Conservation (phyloP, 2,329 filamentous ascomycete genomes). For the Botrytis pseudocinerea region DNA sequence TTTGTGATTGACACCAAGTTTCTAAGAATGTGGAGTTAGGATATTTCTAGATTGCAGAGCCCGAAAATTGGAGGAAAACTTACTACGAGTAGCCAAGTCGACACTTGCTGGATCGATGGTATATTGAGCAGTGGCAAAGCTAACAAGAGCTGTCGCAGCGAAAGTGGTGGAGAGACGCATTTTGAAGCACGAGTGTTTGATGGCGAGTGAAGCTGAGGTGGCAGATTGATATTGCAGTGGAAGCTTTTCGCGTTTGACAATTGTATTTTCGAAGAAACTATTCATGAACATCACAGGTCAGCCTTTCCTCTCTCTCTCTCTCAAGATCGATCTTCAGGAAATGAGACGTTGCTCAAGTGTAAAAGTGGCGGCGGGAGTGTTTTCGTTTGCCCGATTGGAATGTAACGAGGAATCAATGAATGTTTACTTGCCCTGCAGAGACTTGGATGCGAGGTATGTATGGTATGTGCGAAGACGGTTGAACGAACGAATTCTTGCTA, state of each 20-base stretch:
- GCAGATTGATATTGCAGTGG: not conserved
- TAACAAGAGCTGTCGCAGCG: conserved; percentile 52
- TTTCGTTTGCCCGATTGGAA: conserved; percentile 14
- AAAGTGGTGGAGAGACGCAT: conserved; percentile 56
- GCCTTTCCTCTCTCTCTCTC: not conserved
- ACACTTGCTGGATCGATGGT: conserved; percentile 66
- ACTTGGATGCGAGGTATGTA: not conserved
- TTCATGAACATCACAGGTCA: not conserved
- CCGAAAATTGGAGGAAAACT: conserved; percentile 5
- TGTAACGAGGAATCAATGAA: conserved; percentile 21
- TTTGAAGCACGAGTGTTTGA: conserved; percentile 14
- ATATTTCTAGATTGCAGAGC: not conserved
- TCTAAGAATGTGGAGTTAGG: conserved; percentile 44
- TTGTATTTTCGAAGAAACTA: not conserved
- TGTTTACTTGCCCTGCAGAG: conserved; percentile 21
- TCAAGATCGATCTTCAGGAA: not conserved
- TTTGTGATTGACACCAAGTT: conserved; percentile 66
- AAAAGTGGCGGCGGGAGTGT: conserved; percentile 23
- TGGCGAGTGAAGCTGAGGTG: not conserved
- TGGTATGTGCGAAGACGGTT: not conserved
- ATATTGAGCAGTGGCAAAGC: conserved; percentile 50
- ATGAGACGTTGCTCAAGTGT: conserved; percentile 18
- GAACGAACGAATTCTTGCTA: not conserved
- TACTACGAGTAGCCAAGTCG: conserved; percentile 46
- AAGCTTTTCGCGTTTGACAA: conserved; percentile 1